These are phyloP conservation scores for Backusella psychrophila DNA, from an alignment of 192 early-diverging fungal genomes.

Conservation along the genomic window DNA sequence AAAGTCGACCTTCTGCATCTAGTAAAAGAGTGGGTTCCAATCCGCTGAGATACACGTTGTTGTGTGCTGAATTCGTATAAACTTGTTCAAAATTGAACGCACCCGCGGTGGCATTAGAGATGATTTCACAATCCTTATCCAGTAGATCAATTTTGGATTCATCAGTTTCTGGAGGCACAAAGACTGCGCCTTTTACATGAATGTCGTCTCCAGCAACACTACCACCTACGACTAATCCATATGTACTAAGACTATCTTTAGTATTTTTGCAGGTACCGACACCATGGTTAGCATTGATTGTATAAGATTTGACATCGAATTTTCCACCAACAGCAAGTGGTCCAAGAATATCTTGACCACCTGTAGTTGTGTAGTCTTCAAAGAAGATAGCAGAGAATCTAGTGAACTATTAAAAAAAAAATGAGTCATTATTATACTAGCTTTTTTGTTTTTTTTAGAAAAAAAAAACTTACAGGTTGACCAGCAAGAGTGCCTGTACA, in stretches of 20 bases:
- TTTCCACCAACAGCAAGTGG: background rate
- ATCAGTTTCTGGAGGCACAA: background rate
- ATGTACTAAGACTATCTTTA: background rate
- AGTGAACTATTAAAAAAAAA: background rate
- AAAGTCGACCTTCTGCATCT: background rate
- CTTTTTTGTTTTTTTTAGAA: no score
- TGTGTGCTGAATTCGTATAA: background rate
- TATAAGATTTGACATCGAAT: background rate
- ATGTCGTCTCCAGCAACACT: background rate
- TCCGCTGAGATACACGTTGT: background rate
- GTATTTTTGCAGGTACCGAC: no score
- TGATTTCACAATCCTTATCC: background rate
- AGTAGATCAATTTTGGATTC: background rate
- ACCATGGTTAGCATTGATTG: background rate
- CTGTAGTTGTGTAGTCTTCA: background rate
- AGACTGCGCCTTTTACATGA: background rate
- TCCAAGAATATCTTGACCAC: background rate
- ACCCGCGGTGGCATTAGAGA: background rate
- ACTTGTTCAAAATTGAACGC: background rate
- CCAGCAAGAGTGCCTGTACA: no score
- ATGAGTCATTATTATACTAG: background rate
- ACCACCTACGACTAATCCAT: background rate
- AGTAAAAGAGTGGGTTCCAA: background rate
- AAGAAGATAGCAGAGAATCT: background rate
- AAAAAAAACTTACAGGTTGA: no score